Conservation (phyloP, 139 green algal species). For the Mesotaenium endlicherianum region DNA sequence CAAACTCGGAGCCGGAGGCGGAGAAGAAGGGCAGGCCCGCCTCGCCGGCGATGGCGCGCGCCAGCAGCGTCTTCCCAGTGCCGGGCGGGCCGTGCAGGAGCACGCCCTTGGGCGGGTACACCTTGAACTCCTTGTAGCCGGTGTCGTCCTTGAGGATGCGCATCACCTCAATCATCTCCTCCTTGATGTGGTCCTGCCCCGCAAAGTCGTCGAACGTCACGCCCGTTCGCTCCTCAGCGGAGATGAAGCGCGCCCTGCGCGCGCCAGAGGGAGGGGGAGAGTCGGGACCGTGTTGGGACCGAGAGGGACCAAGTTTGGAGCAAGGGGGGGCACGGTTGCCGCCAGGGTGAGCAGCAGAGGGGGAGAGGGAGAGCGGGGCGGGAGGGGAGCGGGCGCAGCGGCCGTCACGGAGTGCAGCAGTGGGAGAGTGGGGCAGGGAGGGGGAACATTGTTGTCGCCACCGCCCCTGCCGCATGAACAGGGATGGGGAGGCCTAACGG, state of each 20-base stretch:
- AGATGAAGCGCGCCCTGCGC: background rate
- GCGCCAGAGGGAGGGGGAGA: background rate
- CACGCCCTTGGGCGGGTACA: conserved; percentile 75
- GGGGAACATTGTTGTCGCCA: background rate
- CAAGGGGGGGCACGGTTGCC: background rate
- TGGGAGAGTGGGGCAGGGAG: background rate
- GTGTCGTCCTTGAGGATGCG: conserved; percentile 82
- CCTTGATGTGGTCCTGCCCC: conserved; percentile 77
- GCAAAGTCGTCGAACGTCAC: conserved; percentile 62
- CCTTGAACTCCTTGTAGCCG: conserved; percentile 68
- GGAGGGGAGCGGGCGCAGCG: background rate
- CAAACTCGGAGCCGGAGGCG: conserved; percentile 88
- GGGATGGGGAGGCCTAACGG: too few relatives aligned
- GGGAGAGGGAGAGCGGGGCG: background rate
- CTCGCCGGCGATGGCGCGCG: too few relatives aligned
- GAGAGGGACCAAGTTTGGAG: background rate
- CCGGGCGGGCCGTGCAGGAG: too few relatives aligned
- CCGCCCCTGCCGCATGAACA: too few relatives aligned
- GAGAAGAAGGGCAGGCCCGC: conserved; percentile 84
- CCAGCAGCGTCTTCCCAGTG: too few relatives aligned
- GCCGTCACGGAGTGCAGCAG: background rate
- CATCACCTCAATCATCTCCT: conserved; percentile 74
- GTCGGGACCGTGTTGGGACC: too few relatives aligned
- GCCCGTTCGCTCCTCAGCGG: conserved; percentile 31
- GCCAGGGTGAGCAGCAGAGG: background rate